A percentile compares a stretch with the other conserved stretches of the same genome.
Conservation (phyloP, 169 alveolate species). For the Plasmodium ovale region DNA sequence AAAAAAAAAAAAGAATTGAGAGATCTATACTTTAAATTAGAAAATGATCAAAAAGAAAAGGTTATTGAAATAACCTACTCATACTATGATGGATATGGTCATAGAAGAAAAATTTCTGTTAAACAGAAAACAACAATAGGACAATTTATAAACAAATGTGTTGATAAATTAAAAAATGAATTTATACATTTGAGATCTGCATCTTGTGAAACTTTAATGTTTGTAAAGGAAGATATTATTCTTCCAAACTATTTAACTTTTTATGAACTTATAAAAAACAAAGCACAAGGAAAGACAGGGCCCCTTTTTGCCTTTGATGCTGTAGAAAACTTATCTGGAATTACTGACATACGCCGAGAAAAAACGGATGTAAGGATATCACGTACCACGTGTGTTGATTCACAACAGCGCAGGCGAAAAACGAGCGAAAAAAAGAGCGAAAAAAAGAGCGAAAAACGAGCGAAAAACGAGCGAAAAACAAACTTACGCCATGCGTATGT, state of each 20-base stretch:
- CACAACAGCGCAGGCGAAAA: too few relatives aligned
- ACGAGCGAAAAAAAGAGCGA: too few relatives aligned
- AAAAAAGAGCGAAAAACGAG: too few relatives aligned
- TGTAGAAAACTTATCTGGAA: slow-evolving; percentile 64
- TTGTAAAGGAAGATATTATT: slow-evolving; percentile 76
- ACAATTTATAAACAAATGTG: slow-evolving; percentile 78
- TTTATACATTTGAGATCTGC: slow-evolving; percentile 75
- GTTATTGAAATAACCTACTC: slow-evolving; percentile 71
- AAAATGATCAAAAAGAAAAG: slow-evolving; percentile 73
- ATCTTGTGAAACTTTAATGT: slow-evolving; percentile 74
- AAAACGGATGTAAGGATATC: slow-evolving; percentile 76
- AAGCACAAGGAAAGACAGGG: slow-evolving; percentile 77
- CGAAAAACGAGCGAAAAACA: too few relatives aligned
- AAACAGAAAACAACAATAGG: slow-evolving; percentile 75
- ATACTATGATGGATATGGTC: slow-evolving; percentile 75
- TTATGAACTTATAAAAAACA: slow-evolving; percentile 75
- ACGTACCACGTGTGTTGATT: too few relatives aligned
- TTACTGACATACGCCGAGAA: slow-evolving; percentile 62
- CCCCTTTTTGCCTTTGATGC: slow-evolving; percentile 69
- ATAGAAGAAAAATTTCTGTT: slow-evolving; percentile 71
- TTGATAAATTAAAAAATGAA: slow-evolving; percentile 68
- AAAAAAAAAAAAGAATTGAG: slow-evolving; percentile 65
- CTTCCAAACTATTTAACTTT: slow-evolving; percentile 76
- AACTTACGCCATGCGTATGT: too few relatives aligned
- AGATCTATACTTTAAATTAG: slow-evolving; percentile 72